Base-by-base conservation (phyloP, 177 flowering plant species). In the Vitis hybrid region DNA sequence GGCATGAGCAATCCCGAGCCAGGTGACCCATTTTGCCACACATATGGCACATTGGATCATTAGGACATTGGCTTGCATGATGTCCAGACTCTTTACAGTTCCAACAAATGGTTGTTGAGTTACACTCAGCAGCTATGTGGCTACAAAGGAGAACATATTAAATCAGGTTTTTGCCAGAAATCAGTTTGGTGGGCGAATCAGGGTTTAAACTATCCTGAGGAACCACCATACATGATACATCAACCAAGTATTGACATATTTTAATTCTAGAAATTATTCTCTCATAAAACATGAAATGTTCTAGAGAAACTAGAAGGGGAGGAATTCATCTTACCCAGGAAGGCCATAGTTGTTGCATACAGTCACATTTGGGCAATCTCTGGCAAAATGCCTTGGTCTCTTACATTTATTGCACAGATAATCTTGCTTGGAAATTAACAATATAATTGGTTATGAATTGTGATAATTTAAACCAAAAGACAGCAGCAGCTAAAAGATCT, bases 271-370 rank as follows among this genome's bases (percentile, higher is more conserved):
- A 27, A 27, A 27, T 27, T 0, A 4, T 27, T 27, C 4, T 27
- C 5, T 27, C 30, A 27, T 27, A 27, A 27, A 27, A 27, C 30
- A 24, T 35, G 14, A 46, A 35, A 65, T 10, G 15, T 58, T 40
- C 32, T 11, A 19, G 17, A 48, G 9, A 57, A 67, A 52, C 3
- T 19, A 52, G 24, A 60, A 15, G 17, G 32, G 15, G 62, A 54
- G 10, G 12, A 12, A 62, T 17, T 63, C 62, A 30, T 52, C 76
- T 72, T 64, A 79, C 82, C 82, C 82, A 48, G 77, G 80, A 60
- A 76, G 77, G 12, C 82, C 77, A 18, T 80, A 79, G 55, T 76
- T 76, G 70, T 79, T 74, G 54, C 80, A 79, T 2, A 79, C 77
- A 30, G 75, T 66, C 51, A 79, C 57, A 65, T 73, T 79, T 11